Percentiles rank a stretch among this genome's conserved stretches.
These are phyloP conservation scores for Teratosphaeria nubilosa DNA, from an alignment of 2,329 filamentous ascomycete genomes.

Conservation along the genomic window DNA sequence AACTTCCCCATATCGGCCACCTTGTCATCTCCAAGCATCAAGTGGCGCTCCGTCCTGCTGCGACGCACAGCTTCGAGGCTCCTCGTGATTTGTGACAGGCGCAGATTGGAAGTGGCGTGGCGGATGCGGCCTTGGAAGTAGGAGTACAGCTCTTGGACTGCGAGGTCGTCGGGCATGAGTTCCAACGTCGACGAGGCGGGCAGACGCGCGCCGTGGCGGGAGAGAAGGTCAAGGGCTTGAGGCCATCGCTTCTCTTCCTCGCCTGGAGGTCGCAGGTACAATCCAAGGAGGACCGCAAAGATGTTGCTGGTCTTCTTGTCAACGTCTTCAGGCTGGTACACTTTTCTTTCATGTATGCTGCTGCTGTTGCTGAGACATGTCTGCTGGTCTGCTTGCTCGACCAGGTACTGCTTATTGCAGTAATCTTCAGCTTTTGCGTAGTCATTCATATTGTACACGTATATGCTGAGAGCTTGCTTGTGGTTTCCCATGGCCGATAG, in stretches of 20 bases:
- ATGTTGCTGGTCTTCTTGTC: constrained; percentile 54
- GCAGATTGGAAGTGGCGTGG: constrained; percentile 69
- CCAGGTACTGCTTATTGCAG: constrained; percentile 75
- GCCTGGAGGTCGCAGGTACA: constrained; percentile 77
- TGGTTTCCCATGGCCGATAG: constrained; percentile 93
- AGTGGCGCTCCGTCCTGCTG: constrained; percentile 61
- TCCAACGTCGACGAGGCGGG: constrained; percentile 78
- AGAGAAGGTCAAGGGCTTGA: constrained; percentile 78
- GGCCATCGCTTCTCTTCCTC: constrained; percentile 53
- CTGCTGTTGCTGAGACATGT: constrained; percentile 14
- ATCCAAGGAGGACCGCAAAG: constrained; percentile 79
- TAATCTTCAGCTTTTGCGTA: constrained; percentile 93
- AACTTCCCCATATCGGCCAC: constrained; percentile 47
- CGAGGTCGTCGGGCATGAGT: constrained; percentile 71
- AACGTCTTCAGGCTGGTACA: constrained; percentile 43
- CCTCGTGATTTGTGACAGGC: constrained; percentile 67
- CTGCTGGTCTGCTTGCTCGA: constrained; percentile 22
- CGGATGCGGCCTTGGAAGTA: constrained; percentile 91
- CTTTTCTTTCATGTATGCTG: constrained; percentile 12
- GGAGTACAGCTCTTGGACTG: constrained; percentile 68
- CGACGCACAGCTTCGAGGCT: constrained; percentile 69
- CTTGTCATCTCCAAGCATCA: constrained; percentile 65
- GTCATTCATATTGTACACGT: constrained; percentile 86
- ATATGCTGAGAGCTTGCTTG: constrained; percentile 91
- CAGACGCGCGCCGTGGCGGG: constrained; percentile 81